Percentiles rank a stretch among this genome's conserved stretches.
These are phyloP conservation scores for Rhodotorula graminis DNA, from an alignment of 768 basidiomycete species.

Conservation along the genomic window DNA sequence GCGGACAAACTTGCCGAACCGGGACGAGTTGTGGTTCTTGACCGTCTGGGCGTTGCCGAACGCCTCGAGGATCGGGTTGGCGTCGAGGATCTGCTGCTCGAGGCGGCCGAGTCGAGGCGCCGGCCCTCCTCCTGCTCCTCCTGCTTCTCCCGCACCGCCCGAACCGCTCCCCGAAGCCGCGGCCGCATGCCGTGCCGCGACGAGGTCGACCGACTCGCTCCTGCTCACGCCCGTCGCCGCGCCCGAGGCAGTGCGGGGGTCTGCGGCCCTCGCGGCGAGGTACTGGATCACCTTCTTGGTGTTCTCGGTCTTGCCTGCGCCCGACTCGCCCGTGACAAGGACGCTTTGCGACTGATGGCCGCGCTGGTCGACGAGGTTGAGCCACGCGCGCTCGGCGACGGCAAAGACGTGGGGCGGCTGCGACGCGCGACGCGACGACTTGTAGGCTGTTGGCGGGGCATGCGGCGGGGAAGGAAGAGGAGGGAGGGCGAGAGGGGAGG, in stretches of 20 bases:
- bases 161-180: no score
- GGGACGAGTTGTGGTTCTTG: constrained; percentile 96
- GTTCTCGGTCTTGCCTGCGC: constrained; percentile 98
- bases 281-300: constrained; percentile 98
- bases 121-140: no score
- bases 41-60: constrained; percentile 99
- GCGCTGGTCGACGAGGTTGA: constrained; percentile 93
- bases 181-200: constrained; percentile 50
- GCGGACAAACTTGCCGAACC: constrained; percentile 95
- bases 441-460: constrained; percentile 54
- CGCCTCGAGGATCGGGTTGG: constrained; percentile 93
- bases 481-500: no score
- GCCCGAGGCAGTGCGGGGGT: constrained; percentile 46
- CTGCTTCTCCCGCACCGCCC: not conserved
- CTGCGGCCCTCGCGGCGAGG: constrained; percentile 88
- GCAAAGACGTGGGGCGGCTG: constrained; percentile 96
- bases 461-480: no score
- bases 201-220: constrained; percentile 51
- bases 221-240: constrained; percentile 47
- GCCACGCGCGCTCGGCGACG: constrained; percentile 94
- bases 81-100: constrained; percentile 93
- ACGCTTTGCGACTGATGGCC: constrained; percentile 83
- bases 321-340: constrained; percentile 98
- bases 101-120: constrained; percentile 62
- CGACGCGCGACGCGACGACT: constrained; percentile 75